Base-by-base conservation (phyloP, 2,329 filamentous ascomycete genomes). In the Colletotrichum truncatum region DNA sequence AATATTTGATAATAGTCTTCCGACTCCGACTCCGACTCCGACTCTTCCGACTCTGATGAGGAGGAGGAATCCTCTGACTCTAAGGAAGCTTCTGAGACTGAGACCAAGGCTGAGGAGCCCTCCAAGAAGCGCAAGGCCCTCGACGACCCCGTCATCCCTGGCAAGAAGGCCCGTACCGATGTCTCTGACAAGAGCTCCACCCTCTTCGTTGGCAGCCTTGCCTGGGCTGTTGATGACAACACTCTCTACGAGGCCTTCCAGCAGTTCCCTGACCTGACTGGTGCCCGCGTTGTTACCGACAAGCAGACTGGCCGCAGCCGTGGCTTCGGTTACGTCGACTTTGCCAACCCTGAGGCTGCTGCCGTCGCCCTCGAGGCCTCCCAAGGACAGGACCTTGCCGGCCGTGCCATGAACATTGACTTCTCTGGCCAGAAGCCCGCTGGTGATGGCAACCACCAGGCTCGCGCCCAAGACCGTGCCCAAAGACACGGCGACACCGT, bases 301-400 rank as follows among this genome's bases (percentile, higher is more conserved):
- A 91, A 91, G 78, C 88, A 90, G 60, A 87, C 85, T 74, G 92
- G 93, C 73, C 91, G 93, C 75, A 95, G 94, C 80, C 94, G 94
- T 82, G 94, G 93, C 70, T 97, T 97, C 79, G 94, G 94, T 67
- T 98, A 97, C 77, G 92, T 97, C 73, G 94, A 97, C 84, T 97
- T 94, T 80, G 84, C 85, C 75, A 87, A 84, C 70, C 80, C 85
- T 66, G 89, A 87, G 66, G 85, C 88, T 76, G 92, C 91, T 61
- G 86, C 87, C 73, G 90, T 89, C 76, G 93, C 93, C 60, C 87
- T 91, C 70, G 88, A 90, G 73, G 89, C 86, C 73, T 94, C 92
- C 89, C 87, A 93, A 73, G 91, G 89, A 70, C 79, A 86, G 69
- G 89, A 93, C 73, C 81, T 97, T 53, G 92, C 94, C 72, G 89